Conservation (phyloP, 2,329 filamentous ascomycete genomes). For the Alternaria ventricosa region DNA sequence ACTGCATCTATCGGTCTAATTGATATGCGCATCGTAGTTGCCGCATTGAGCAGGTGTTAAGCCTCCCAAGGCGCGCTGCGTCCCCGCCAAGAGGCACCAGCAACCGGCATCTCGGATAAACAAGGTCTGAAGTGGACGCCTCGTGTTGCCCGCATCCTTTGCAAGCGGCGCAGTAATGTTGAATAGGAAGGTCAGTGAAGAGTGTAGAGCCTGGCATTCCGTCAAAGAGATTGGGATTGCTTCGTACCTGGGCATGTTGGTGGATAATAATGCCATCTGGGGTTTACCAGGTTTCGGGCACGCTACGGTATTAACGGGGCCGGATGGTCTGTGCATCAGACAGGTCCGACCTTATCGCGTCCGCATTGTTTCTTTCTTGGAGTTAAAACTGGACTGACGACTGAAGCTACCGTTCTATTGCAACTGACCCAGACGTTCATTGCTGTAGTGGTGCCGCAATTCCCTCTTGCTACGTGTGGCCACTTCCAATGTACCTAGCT, state of each 20-base stretch:
- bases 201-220: not conserved
- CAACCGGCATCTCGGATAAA: constrained; percentile 41
- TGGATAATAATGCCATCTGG: not conserved
- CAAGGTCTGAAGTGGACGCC: constrained; percentile 26
- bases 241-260: not conserved
- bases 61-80: constrained; percentile 33
- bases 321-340: not conserved
- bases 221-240: not conserved
- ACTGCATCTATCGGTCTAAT: constrained; percentile 28
- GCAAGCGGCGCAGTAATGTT: constrained; percentile 17
- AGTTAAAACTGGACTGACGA: not conserved
- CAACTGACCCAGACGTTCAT: not conserved
- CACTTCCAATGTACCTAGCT: not conserved
- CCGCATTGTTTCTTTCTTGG: not conserved
- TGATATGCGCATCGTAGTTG: constrained; percentile 36
- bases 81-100: constrained; percentile 39
- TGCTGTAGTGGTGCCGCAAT: not conserved
- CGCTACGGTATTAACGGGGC: not conserved
- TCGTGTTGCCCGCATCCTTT: constrained; percentile 18
- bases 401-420: not conserved
- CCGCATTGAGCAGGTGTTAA: constrained; percentile 44
- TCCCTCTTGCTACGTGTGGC: not conserved
- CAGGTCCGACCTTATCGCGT: not conserved
- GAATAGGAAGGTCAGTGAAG: constrained; percentile 32
- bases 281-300: not conserved